Base-by-base conservation (phyloP, 495 filamentous ascomycete genomes). In the Penicillium steckii region DNA sequence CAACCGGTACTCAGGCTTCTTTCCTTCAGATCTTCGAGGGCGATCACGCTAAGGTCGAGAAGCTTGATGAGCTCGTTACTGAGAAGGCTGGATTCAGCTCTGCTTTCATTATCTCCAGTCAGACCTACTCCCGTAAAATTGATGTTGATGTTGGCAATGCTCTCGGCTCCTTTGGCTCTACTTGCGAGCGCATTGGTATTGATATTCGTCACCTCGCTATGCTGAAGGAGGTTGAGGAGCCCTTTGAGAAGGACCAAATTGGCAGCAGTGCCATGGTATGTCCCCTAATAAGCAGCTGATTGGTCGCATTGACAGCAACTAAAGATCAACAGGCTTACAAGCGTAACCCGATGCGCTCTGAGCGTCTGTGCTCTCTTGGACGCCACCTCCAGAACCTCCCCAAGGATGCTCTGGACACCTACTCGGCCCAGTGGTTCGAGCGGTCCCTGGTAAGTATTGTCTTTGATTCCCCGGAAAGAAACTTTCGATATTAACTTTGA, bases 201-300 rank as follows among this genome's bases (percentile, higher is more conserved):
- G 90, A 92, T 59, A 88, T 95, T 53, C 80, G 91, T 24, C 88
- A 90, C 61, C 74, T 95, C n/a, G 88, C 88, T 3, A 77, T 80
- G 52, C 76, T 80, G 46, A 91, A 94, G 75, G 87, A 94, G 72
- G 76, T 95, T 55, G 91, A 97, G 68, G 93, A 96, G 76, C 93
- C 93, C 2, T 94, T 95, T 49, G 93, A 96, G 72, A 87, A 72
- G 65, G 69, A 74, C 43, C 75, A 80, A 61, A 78, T 78, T 60
- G 77, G 77, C 24, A 76, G 72, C 67, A 76, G 72, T 46, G 77
- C 77, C 7, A 80, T 80, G 77, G 74, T 75, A 24, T 53, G 72
- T 59, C 18, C 18, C 15, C 8, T 37, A 37, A 8, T 23, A 13
- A 35, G 9, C 52, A 27, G n/a, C 9, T 10, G 18, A 35, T 22